Conservation (phyloP, 768 basidiomycete genomes). For the Amanita pseudoporphyria region DNA sequence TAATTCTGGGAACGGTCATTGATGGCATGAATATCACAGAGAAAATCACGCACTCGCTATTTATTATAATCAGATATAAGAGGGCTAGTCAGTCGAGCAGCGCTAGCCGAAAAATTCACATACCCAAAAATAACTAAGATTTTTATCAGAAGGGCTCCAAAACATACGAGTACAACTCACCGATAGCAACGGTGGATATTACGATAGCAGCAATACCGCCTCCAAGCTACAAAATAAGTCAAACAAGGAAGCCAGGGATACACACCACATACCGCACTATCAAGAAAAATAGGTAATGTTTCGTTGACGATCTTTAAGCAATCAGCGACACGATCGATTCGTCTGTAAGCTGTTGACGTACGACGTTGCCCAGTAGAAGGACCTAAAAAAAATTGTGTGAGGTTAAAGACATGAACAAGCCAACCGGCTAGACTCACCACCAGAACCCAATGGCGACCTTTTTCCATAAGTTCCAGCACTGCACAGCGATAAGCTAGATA, state of each 20-base stretch:
- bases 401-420: background rate
- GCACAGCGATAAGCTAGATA: background rate
- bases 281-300: conserved; percentile 75
- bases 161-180: conserved; percentile 23
- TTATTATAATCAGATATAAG: conserved; percentile 20
- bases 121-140: conserved; percentile 73
- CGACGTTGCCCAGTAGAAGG: conserved; percentile 82
- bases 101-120: conserved; percentile 12
- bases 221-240: conserved; percentile 24
- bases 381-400: conserved; percentile 35
- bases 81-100: background rate
- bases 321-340: background rate
- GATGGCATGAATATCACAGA: background rate
- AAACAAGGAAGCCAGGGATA: background rate
- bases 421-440: conserved; percentile 47
- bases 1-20: conserved; percentile 26
- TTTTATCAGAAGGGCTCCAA: conserved; percentile 2
- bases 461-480: conserved; percentile 49
- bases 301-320: conserved; percentile 62
- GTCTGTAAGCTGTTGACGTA: conserved; percentile 23
- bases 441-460: conserved; percentile 87
- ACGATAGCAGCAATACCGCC: conserved; percentile 70
- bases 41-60: conserved; percentile 52
- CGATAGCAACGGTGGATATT: conserved; percentile 71
- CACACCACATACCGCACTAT: conserved; percentile 47